phyloP scores from a whole-genome alignment of 306 rosid species.

The Carpinus fangiana region DNA sequence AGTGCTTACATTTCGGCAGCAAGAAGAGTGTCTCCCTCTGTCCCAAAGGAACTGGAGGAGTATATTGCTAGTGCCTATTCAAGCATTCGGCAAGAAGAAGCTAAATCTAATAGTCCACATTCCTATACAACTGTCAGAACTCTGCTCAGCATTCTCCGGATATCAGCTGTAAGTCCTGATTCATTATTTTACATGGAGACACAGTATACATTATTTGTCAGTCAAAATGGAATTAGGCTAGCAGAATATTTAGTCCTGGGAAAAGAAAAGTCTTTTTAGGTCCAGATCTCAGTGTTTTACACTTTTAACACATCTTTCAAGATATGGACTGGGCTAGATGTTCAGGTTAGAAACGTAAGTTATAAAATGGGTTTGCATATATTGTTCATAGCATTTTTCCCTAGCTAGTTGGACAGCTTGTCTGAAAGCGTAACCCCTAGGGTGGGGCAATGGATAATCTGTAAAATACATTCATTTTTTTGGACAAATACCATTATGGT shows the following conservation, averaged over 20 bases:
- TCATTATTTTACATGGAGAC: neutral
- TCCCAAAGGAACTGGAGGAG: conserved; percentile 86
- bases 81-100: conserved; percentile 91
- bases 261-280: neutral
- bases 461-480: neutral
- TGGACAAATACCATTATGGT: neutral
- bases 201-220: neutral
- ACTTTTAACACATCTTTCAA: neutral
- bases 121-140: conserved; percentile 96
- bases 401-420: conserved; percentile 3
- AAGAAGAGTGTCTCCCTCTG: conserved; percentile 83
- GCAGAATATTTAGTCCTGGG: neutral
- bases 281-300: neutral
- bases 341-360: neutral
- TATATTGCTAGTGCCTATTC: conserved; percentile 93
- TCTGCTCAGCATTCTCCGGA: conserved; percentile 94
- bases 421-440: neutral
- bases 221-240: neutral
- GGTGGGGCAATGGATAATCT: neutral
- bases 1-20: conserved; percentile 96
- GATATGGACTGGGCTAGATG: neutral
- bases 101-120: conserved; percentile 84
- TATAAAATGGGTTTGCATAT: neutral
- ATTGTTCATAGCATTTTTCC: neutral
- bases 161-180: conserved; percentile 72